Conservation (phyloP, 2,329 filamentous ascomycete genomes). For the Aspergillus sp. region DNA sequence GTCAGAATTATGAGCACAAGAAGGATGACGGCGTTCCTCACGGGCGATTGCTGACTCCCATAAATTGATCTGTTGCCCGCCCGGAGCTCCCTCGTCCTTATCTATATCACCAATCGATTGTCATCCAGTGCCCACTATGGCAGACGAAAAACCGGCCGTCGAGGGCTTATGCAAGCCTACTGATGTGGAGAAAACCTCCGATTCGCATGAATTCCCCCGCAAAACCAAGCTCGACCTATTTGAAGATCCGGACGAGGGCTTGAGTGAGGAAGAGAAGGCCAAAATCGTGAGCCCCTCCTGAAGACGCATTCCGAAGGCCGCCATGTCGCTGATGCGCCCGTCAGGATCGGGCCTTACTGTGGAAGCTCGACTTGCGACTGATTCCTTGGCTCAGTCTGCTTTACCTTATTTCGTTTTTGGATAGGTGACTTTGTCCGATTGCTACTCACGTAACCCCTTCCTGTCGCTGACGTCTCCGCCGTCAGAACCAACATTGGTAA, state of each 20-base stretch:
- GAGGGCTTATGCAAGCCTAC: constrained; percentile 13
- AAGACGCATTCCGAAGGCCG: neutral
- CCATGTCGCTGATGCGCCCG: neutral
- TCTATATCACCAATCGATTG: neutral
- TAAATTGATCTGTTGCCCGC: neutral
- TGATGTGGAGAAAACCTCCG: constrained; percentile 22
- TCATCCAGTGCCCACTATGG: constrained; percentile 9
- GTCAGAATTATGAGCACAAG: neutral
- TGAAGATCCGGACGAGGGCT: constrained; percentile 62
- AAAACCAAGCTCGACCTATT: constrained; percentile 19
- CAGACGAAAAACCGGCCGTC: constrained; percentile 12
- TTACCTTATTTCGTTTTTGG: constrained; percentile 45
- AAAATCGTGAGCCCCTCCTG: constrained; percentile 52
- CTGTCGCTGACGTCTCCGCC: neutral
- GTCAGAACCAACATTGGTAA: constrained; percentile 71
- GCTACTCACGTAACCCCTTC: too few relatives aligned
- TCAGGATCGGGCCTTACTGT: constrained; percentile 45
- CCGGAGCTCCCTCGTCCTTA: neutral
- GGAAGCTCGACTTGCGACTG: constrained; percentile 46
- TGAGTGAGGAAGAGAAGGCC: constrained; percentile 63
- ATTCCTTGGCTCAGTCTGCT: constrained; percentile 49
- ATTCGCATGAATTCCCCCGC: neutral
- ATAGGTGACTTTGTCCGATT: constrained; percentile 25
- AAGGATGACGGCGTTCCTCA: neutral
- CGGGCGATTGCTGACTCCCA: neutral